Evolutionary conservation across 176 grass and related monocot species (phyloP), one percentile per base, ranked within the genome.

Genomic region (Elaeis guineensis): DNA sequence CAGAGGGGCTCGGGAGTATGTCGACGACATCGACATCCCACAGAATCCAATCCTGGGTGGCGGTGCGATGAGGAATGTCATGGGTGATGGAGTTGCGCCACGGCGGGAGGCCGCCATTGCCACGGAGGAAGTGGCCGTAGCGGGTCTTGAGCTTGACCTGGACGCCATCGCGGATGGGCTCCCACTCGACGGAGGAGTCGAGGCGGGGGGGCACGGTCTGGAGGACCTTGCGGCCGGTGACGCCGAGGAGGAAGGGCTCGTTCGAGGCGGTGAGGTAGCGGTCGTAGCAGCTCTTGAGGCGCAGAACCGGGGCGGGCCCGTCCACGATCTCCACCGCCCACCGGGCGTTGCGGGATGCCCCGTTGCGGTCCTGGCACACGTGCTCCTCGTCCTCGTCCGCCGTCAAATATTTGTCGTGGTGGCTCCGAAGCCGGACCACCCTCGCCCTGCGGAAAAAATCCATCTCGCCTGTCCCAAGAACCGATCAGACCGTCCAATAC

Each of bases 241-340:
- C 51, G 51, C 80, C 84, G 19, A 82, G 61, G 53, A 88, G 69
- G 72, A 90, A 80, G 0, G 78, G 83, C 75, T 90, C 78, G 78
- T 87, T 85, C 54, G 92, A 85, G 65, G 92, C 92, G 28, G 92
- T 73, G 58, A 97, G 83, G 83, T 90, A 97, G 50, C 83, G 87
- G 55, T 80, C 84, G 69, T 82, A 91, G 25, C 78, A 67, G 72
- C 83, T 72, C 63, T 77, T 81, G 44, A 96, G 79, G 58, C 92
- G 83, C 65, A 97, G 57, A 18, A 84, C 73, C n/a, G 75, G 72
- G 4, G 75, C 61, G 14, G 58, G 32, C 59, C 75, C 54, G 3
- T 61, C 73, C 0, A 97, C 80, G 1, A 22, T 57, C 73, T 97
- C 87, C 14, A 97, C 84, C 28, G 71, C 22, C 87, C 92, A 97